Percentiles rank a stretch among this genome's conserved stretches.
Conservation (phyloP, 805 yeast species). For the Zygosaccharomyces pseudorouxii region DNA sequence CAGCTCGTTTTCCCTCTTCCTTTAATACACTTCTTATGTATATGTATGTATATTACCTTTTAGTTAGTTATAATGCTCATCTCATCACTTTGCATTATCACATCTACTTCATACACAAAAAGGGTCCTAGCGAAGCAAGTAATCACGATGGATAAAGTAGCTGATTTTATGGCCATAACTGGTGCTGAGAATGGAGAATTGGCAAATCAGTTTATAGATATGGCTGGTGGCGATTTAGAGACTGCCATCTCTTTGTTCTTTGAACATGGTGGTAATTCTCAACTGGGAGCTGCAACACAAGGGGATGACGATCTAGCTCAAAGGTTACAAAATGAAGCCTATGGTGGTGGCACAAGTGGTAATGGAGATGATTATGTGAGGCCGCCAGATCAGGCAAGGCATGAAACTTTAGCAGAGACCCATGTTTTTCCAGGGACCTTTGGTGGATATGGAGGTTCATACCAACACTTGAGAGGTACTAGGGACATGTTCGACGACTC, state of each 20-base stretch:
- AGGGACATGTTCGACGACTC: conserved; percentile 35
- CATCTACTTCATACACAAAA: not conserved
- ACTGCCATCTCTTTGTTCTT: conserved; percentile 79
- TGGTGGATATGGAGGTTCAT: conserved; percentile 40
- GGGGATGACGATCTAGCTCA: conserved; percentile 57
- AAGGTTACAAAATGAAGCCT: conserved; percentile 60
- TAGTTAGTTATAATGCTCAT: not conserved
- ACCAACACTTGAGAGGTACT: conserved; percentile 22
- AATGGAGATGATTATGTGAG: conserved; percentile 48
- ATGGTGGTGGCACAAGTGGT: conserved; percentile 27
- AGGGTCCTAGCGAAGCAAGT: not conserved
- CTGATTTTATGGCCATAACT: conserved; percentile 80
- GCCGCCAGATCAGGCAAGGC: conserved; percentile 64
- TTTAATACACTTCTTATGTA: not conserved
- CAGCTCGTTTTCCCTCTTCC: not conserved
- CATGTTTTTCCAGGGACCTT: conserved; percentile 35
- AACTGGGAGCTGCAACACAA: conserved; percentile 10
- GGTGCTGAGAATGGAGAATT: conserved; percentile 59
- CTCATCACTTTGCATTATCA: not conserved
- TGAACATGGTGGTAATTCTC: conserved; percentile 51
- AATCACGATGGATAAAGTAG: conserved; percentile 44
- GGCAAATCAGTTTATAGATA: conserved; percentile 73
- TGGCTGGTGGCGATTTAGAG: conserved; percentile 73
- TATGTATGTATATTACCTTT: not conserved
- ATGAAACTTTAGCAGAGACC: conserved; percentile 58